Evolutionary conservation across 345 rosid species (phyloP), one percentile per base, ranked within the genome.

Genomic region (Eucalyptus polybractea): DNA sequence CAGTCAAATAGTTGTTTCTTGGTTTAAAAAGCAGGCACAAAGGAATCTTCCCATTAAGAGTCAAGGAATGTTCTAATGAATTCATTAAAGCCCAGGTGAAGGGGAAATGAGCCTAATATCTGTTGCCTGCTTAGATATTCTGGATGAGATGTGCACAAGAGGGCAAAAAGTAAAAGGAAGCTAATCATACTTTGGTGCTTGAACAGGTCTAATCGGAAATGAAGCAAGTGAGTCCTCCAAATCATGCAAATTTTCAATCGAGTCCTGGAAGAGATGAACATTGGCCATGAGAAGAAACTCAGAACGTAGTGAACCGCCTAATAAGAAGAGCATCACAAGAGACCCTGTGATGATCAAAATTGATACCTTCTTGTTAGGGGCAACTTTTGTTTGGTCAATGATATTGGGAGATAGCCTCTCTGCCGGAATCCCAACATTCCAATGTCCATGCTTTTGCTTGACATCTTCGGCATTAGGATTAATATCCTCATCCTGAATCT

Each of bases 121-220:
- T 40, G 27, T 44, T 22, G 49, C 45, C 49, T 33, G 33, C 49
- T 33, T 6, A 87, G 40, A 37, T 87, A 16, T 60, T 33, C 47
- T 54, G 58, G 53, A 54, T 12, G 49, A 21, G 88, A 86, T 15
- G 51, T 27, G 87, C 56, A 86, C 21, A 33, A 25, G 87, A 86
- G 60, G 60, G 29, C 51, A 25, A 50, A 58, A 56, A 50, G 89
- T 19, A 67, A 40, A 62, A 67, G 40, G 24, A 65, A 25, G 65
- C 17, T 45, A 44, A 21, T 62, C 67, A 47, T 89, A 89, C 90
- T 86, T 62, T 14, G 51, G 86, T 49, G 88, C 98, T 93, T 95
- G 96, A 91, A 98, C 95, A 91, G 99, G 99, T 88, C 94, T 97
- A 72, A 92, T 91, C 11, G 99, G 96, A 95, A 98, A 96, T 47